Percentiles rank a stretch among this genome's conserved stretches.
These are phyloP conservation scores for Protomyces gravidus DNA, from an alignment of 1,139 yeast genomes.

Conservation along the genomic window DNA sequence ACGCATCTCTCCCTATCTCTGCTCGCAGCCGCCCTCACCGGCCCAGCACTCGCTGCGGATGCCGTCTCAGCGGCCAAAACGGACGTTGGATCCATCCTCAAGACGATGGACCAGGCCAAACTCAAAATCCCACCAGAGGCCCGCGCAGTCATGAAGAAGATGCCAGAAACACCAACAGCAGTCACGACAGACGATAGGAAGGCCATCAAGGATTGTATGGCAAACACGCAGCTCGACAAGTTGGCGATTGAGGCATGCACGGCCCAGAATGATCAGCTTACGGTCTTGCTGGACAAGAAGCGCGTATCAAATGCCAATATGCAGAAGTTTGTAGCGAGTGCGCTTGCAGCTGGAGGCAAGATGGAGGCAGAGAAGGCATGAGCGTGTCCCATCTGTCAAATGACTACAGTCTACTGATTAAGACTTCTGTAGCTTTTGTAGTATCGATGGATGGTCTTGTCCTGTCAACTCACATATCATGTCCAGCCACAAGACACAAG, in stretches of 20 bases:
- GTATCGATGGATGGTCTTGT: too few relatives aligned
- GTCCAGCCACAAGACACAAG: too few relatives aligned
- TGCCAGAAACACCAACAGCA: constrained; percentile 13
- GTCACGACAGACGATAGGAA: constrained; percentile 17
- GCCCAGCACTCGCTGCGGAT: neutral
- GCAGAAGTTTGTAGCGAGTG: constrained; percentile 12
- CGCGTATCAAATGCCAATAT: constrained; percentile 17
- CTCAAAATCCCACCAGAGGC: constrained; percentile 14
- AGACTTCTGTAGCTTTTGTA: too few relatives aligned
- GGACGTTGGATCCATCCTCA: constrained; percentile 17
- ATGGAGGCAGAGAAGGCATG: constrained; percentile 1
- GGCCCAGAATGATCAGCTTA: constrained; percentile 23
- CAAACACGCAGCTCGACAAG: constrained; percentile 9
- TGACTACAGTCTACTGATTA: too few relatives aligned
- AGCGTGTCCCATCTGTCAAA: neutral
- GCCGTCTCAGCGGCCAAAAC: constrained; percentile 8
- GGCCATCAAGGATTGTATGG: constrained; percentile 19
- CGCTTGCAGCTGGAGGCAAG: constrained; percentile 17
- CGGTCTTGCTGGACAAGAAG: constrained; percentile 15
- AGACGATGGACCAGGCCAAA: constrained; percentile 24
- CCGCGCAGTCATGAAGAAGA: constrained; percentile 25
- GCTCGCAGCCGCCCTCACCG: neutral
- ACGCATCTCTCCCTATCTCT: neutral
- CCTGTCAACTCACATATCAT: too few relatives aligned
- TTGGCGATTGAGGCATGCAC: constrained; percentile 12